Conservation (phyloP, 2,329 filamentous ascomycete genomes). For the Claviceps digitariae region DNA sequence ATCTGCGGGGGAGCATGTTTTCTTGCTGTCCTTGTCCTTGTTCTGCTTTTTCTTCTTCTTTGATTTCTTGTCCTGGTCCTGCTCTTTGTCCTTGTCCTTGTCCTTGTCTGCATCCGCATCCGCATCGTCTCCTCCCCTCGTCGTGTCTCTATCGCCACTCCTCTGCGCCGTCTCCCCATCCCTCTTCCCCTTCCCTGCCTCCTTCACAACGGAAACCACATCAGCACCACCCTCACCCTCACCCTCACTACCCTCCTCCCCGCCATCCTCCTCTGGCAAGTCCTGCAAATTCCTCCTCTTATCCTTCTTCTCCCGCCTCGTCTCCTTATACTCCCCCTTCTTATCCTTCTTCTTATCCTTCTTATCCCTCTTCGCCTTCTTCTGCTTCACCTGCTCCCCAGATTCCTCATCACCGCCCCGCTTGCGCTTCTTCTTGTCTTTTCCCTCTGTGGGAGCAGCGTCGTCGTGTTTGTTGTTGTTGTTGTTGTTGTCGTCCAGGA, state of each 20-base stretch:
- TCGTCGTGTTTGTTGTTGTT: too few species aligned
- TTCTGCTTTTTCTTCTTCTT: slow-evolving; percentile 20
- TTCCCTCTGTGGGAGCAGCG: slow-evolving; percentile 18
- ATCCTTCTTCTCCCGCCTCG: slow-evolving; percentile 27
- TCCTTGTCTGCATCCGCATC: slow-evolving; percentile 10
- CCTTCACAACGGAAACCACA: slow-evolving; percentile 11
- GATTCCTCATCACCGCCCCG: slow-evolving; percentile 17
- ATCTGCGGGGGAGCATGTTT: slow-evolving; percentile 5
- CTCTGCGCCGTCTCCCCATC: slow-evolving; percentile 11
- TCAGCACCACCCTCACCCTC: background rate
- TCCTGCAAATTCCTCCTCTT: slow-evolving; percentile 25
- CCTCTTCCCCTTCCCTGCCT: slow-evolving; percentile 12
- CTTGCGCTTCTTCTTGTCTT: slow-evolving; percentile 30
- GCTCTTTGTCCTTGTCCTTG: slow-evolving; percentile 8
- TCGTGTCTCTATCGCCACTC: slow-evolving; percentile 5
- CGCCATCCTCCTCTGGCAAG: slow-evolving; percentile 21
- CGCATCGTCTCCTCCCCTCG: slow-evolving; percentile 2
- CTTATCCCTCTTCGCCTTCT: slow-evolving; percentile 17
- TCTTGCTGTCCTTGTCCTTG: background rate
- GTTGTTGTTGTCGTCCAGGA: slow-evolving; percentile 8
- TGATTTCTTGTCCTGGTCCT: slow-evolving; percentile 11
- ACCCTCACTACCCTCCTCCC: slow-evolving; percentile 12
- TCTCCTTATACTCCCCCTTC: slow-evolving; percentile 20
- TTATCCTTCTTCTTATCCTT: slow-evolving; percentile 23
- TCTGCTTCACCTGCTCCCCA: slow-evolving; percentile 11